Conservation (phyloP, 106 monocot genomes). For the Cymbidium sinense region DNA sequence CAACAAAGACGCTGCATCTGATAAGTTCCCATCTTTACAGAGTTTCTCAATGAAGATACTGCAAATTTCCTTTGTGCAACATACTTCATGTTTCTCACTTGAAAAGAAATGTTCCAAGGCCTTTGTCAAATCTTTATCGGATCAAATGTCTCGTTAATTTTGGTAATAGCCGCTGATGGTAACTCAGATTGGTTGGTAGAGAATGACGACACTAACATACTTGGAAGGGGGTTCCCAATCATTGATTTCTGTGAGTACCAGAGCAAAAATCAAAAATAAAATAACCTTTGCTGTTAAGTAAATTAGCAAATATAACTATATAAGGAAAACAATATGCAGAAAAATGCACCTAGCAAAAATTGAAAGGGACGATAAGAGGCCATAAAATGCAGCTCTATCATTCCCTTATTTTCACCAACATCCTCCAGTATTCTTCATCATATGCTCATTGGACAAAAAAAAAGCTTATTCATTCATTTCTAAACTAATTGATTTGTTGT, state of each 20-base stretch:
- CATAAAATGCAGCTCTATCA: no score
- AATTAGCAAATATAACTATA: background rate
- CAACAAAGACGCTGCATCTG: conserved; percentile 32
- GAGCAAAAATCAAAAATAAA: background rate
- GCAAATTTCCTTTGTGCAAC: conserved; percentile 26
- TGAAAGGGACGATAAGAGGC: background rate
- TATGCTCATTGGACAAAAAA: no score
- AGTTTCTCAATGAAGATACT: conserved; percentile 36
- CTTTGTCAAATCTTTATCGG: conserved; percentile 11
- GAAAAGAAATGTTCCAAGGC: conserved; percentile 17
- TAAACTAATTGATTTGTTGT: no score
- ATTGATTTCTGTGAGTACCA: background rate
- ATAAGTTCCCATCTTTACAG: conserved; percentile 38
- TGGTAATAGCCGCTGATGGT: background rate
- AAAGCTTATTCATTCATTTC: no score
- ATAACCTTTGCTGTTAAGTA: background rate
- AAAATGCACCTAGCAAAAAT: no score
- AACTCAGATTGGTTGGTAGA: background rate
- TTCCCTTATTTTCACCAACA: no score
- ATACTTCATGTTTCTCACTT: conserved; percentile 8
- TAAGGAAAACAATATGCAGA: background rate
- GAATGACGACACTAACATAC: background rate
- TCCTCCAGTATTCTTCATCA: no score
- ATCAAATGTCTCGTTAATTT: background rate
- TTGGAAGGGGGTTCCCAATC: background rate